These are phyloP conservation scores for Cordyceps farinosa DNA, from an alignment of 2,329 filamentous ascomycete genomes.

Conservation along the genomic window DNA sequence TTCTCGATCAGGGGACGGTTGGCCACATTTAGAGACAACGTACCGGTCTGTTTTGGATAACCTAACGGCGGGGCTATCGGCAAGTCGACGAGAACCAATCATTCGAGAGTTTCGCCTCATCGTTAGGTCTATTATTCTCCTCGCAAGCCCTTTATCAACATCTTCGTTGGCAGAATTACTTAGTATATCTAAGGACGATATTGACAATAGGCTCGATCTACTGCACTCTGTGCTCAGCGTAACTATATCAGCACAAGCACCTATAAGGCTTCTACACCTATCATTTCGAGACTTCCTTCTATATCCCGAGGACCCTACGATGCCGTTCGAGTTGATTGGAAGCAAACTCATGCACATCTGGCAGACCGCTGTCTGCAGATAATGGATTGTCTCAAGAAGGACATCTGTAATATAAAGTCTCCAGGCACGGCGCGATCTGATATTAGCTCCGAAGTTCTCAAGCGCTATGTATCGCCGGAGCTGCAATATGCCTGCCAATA, in stretches of 20 bases:
- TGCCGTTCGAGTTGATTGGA: slow-evolving; percentile 32
- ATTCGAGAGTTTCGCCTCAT: slow-evolving; percentile 16
- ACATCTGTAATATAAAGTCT: neutral
- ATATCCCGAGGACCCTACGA: slow-evolving; percentile 23
- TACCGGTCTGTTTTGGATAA: no score
- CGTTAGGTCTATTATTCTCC: slow-evolving; percentile 31
- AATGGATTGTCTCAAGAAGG: neutral
- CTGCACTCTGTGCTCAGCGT: slow-evolving; percentile 36
- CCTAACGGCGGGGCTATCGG: no score
- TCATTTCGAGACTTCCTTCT: slow-evolving; percentile 34
- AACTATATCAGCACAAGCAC: slow-evolving; percentile 26
- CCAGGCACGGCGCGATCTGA: neutral
- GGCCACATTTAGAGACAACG: no score
- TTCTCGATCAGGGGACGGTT: no score
- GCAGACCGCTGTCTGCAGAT: neutral
- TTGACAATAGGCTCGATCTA: slow-evolving; percentile 25
- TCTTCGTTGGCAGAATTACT: slow-evolving; percentile 28
- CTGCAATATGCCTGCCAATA: neutral
- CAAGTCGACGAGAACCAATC: no score
- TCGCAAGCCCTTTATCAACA: slow-evolving; percentile 30
- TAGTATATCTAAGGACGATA: slow-evolving; percentile 12
- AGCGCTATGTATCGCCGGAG: neutral
- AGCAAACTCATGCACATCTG: slow-evolving; percentile 14
- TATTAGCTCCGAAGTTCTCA: neutral
- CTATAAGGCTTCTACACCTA: slow-evolving; percentile 29